Evolutionary conservation across 139 green algal species (phyloP).

Genomic region (Chlamydomonas eustigma): DNA sequence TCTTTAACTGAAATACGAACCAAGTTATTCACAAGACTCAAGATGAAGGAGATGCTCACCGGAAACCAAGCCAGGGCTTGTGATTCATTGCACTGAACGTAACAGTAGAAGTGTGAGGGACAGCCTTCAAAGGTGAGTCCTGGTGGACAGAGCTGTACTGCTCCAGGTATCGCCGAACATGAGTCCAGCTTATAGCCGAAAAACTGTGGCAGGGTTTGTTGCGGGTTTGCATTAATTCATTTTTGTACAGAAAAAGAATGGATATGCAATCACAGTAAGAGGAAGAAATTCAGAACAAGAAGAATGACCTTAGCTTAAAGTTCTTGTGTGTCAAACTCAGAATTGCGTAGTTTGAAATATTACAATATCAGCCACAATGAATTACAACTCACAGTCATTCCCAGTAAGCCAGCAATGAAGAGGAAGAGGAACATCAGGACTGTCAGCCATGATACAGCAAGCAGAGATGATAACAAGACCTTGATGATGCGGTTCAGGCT

Average conservation of each 20-base stretch:
- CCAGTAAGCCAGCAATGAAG: slow-evolving; percentile 24
- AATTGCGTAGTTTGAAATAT: not conserved
- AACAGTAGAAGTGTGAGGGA: slow-evolving; percentile 22
- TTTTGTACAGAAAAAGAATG: too few relatives aligned
- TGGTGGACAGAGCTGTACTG: slow-evolving; percentile 11
- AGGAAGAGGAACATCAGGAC: slow-evolving; percentile 32
- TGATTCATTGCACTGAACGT: slow-evolving; percentile 4
- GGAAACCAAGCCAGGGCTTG: not conserved
- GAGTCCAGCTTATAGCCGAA: slow-evolving; percentile 21
- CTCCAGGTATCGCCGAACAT: slow-evolving; percentile 11
- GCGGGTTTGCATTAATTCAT: too few relatives aligned
- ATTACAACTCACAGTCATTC: slow-evolving; percentile 9
- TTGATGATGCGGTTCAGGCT: slow-evolving; percentile 16
- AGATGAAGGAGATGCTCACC: slow-evolving; percentile 4
- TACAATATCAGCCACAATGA: not conserved
- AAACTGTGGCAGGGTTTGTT: too few relatives aligned
- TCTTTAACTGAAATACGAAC: too few relatives aligned
- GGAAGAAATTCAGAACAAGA: not conserved
- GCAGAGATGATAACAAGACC: not conserved
- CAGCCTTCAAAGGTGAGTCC: slow-evolving; percentile 6
- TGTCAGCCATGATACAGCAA: slow-evolving; percentile 2
- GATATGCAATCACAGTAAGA: too few relatives aligned
- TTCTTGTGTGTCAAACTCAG: too few relatives aligned
- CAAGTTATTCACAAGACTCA: too few relatives aligned
- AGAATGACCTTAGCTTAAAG: not conserved